Base-by-base conservation (phyloP, 2,329 filamentous ascomycete genomes). In the Ophiosphaerella narmari region DNA sequence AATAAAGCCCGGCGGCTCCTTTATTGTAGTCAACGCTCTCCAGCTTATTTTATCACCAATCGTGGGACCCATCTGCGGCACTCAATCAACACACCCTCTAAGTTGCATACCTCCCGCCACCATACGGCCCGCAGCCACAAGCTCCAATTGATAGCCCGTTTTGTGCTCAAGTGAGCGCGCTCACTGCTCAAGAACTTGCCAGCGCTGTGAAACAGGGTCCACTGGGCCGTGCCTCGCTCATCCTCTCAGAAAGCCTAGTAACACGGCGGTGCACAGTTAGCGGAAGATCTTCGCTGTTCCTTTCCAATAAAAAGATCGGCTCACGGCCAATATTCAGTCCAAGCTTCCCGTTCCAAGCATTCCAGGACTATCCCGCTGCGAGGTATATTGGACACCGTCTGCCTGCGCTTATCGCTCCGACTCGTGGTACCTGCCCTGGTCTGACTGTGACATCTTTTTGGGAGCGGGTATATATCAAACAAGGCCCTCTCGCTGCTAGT, bases 321-420 rank as follows among this genome's bases (percentile, higher is more conserved):
- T 39, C 58, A 57, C 62, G 53, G 62, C 57, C 64, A 61, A 55
- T 56, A 52, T 46, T 56, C 50, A 53, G 48, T 52, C 26, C 38
- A 23, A 26, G 21, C 18, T 7, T 46, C 52, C 49, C 45, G 45
- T 34, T 50, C 54, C 61, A 65, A 66, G 64, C 65, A 63, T 66
- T 67, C 64, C 61, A 57, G 56, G 57, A 53, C 57, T 56, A 57
- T 68, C 57, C 61, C 62, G 59, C 63, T 64, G 60, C 63, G 48
- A 64, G 60, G 66, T 68, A 70, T 65, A 68, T 63, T 65, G 54
- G 57, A 60, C 57, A 48, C 57, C 57, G 60, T 62, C 54, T 59
- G 49, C 51, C 50, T 66, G 55, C 60, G 52, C 57, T 51, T 57
- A 36, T 48, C 55, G 49, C 52, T 41, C 53, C 38, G 45, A 45